Evolutionary conservation across 1,284 basidiomycete species (phyloP), one percentile per base, ranked within the genome.

Genomic region (Omphalotus olearius): DNA sequence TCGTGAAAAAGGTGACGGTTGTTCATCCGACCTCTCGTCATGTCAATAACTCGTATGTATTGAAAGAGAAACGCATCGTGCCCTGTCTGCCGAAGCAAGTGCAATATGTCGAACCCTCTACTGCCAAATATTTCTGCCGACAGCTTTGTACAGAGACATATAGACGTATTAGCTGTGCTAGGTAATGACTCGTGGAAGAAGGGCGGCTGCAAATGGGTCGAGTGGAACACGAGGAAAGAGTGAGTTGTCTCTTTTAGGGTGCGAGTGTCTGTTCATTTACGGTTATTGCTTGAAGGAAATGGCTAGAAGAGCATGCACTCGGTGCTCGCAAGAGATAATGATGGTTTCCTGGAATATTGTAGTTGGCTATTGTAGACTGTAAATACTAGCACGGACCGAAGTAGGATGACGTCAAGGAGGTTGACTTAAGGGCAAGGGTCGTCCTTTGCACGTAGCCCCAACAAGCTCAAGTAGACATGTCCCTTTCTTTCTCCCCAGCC

Each of bases 121-220:
- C 69, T 80, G 56, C 74, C 77, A 0, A 82, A 82, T 60, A 72
- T 79, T 56, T 59, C 69, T 3, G 66, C 76, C 54, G 79, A 83
- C 54, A 75, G 69, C 50, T 59, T 71, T n/a, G 71, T 82, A 6
- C 72, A 73, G 47, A 74, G 69, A 56, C 71, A 82, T 55, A 62
- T 82, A 13, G 60, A 65, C 28, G 67, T 69, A 14, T 62, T 78
- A 17, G 68, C 65, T 25, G 57, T 47, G 25, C 69, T 62, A 51
- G 76, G 75, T 25, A 59, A 66, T 38, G 57, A 57, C 35, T 75
- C 72, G 35, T 83, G 80, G 80, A 61, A 69, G 50, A 57, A 62
- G 4, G 70, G 64, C 35, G 80, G 80, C 0, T 58, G 55, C 25
- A 74, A 66, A 55, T 62, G 66, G 38, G 56, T 61, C 20, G 80